Base-by-base conservation (phyloP, 495 filamentous ascomycete species). In the Collariella sp. region DNA sequence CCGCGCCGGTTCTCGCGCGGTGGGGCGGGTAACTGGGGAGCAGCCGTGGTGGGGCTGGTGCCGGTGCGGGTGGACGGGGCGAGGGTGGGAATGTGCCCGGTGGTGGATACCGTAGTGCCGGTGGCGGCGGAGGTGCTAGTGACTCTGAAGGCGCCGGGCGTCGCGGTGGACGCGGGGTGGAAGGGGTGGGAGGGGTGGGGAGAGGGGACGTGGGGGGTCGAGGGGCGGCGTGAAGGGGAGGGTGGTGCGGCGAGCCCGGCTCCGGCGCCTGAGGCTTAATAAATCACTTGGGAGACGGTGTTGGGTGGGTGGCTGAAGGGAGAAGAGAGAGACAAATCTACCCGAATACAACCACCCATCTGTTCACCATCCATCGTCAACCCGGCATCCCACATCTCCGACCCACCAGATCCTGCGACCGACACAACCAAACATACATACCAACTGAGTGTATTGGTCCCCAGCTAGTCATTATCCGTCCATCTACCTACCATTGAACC, bases 71-170 rank as follows among this genome's bases (percentile, higher is more conserved):
- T 51, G 79, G 70, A 18, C 69, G 69, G 46, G 70, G 74, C 3
- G n/a, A n/a, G n/a, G 23, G 33, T 1, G 50, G 55, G n/a, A 74
- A 71, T 44, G 56, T 69, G 38, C 68, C 69, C 31, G 83, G 78
- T 59, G 83, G 78, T 59, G 89, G 84, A 62, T 94, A 90, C 67
- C 77, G 83, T 59, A 91, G 83, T 62, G 83, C 76, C 50, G 83
- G 76, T 50, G 83, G 74, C 29, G 67, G 67, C 18, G n/a, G n/a
- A n/a, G 65, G 62, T 62, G 77, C 86, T 54, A 95, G 89, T 64
- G 93, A 95, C 64, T 91, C 88, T 50, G 88, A 95, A 62, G 80
- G 75, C 39, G 74, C 71, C 50, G 73, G 82, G 18, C 76, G 82
- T 35, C 82, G 86, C 43, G 82, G 82, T 46, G 81, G 84, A 42